These are phyloP conservation scores for Botrytis squamosa DNA, from an alignment of 2,329 filamentous ascomycete genomes.

Conservation along the genomic window DNA sequence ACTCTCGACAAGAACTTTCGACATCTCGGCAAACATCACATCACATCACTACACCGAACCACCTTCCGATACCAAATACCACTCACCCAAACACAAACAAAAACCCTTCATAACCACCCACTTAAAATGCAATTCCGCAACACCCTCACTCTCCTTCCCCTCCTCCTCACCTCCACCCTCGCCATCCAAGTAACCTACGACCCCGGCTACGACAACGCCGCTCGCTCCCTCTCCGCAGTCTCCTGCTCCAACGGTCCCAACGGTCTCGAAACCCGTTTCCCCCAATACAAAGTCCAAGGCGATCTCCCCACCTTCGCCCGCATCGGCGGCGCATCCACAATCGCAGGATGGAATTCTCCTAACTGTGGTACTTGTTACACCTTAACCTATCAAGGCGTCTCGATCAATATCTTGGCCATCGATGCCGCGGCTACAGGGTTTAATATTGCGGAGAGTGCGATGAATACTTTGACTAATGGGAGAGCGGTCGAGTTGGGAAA, in stretches of 20 bases:
- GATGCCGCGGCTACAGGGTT: slow-evolving; percentile 53
- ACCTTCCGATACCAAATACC: background rate
- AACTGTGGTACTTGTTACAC: slow-evolving; percentile 60
- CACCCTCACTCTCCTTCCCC: slow-evolving; percentile 43
- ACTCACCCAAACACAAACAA: background rate
- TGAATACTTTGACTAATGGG: slow-evolving; percentile 56
- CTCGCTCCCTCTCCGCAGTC: slow-evolving; percentile 55
- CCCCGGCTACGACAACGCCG: slow-evolving; percentile 64
- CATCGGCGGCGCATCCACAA: slow-evolving; percentile 54
- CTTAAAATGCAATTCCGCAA: slow-evolving; percentile 47
- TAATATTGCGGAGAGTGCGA: slow-evolving; percentile 55
- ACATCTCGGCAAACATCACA: slow-evolving; percentile 7
- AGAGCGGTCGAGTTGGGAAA: slow-evolving; percentile 51
- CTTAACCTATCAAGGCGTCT: slow-evolving; percentile 51
- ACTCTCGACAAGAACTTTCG: background rate
- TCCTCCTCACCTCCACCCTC: slow-evolving; percentile 38
- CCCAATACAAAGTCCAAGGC: slow-evolving; percentile 50
- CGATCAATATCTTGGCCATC: slow-evolving; percentile 55
- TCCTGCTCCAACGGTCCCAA: slow-evolving; percentile 67
- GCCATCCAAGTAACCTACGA: slow-evolving; percentile 65
- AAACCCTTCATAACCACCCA: background rate
- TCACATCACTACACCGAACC: background rate
- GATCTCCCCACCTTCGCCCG: slow-evolving; percentile 51
- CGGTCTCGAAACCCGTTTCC: slow-evolving; percentile 57
- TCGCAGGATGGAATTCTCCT: slow-evolving; percentile 52